Evolutionary conservation across 2,329 filamentous ascomycete species (phyloP), one percentile per base, ranked within the genome.

Genomic region (Exophiala mesophila): DNA sequence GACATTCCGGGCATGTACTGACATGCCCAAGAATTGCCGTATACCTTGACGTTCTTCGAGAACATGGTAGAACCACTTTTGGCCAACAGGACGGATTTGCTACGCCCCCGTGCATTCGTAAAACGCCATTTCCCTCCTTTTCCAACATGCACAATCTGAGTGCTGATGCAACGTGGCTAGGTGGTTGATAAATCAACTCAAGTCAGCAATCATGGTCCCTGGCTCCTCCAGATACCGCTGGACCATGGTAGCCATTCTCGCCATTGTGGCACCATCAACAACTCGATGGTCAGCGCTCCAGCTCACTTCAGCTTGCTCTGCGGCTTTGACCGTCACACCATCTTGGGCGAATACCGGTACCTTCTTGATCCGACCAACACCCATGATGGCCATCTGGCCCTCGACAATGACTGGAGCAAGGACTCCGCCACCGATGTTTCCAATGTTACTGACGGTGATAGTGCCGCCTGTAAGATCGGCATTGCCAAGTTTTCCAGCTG

Each of bases 261-360:
- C 92, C 77, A 95, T 88, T 47, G 89, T 95, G 34, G 90, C 90
- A 2, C 92, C 92, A 65, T 98, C 92, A 34, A 97, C 81, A 40
- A 97, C 85, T 15, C 92, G 74, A 66, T 98, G 92, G 65, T 97
- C 89, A 4, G 90, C 90, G 63, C 86, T 90, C 90, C 90, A 97
- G 66, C 89, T 97, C 56, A 97, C 88, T 60, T 94, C 88, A 61
- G 83, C 83, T 48, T 94, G 76, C 58, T 94, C 83, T 63, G 80
- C 85, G 66, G 78, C 80, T 9, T 89, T 74, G 9, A 97, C 70
- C 61, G 64, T 76, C 63, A 52, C 62, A 12, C 55, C 74, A 1
- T 65, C 59, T 2, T 68, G 65, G 44, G 71, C 68, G 64, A 97
- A 97, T 2, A 87, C 83, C 8, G 92, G 92, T 21, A 95, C 77